phyloP scores from a whole-genome alignment of 805 yeast species.

The Lipomyces sp. region DNA sequence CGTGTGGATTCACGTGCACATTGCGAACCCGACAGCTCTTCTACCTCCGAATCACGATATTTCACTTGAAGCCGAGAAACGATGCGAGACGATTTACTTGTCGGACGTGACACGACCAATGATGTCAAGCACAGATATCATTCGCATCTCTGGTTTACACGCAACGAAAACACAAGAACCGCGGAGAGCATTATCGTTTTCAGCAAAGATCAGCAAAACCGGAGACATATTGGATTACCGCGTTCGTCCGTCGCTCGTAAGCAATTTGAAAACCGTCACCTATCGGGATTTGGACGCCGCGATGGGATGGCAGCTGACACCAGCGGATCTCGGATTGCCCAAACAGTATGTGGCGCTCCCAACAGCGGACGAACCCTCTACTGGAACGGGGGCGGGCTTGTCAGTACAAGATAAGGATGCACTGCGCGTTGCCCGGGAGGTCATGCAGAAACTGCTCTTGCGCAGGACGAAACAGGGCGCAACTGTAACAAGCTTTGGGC shows the following conservation, averaged over 20 bases:
- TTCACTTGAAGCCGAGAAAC: constrained; percentile 55
- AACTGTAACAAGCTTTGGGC: too few species aligned
- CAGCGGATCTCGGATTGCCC: constrained; percentile 5
- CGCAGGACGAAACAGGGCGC: too few species aligned
- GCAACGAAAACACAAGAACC: constrained; percentile 26
- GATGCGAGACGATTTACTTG: constrained; percentile 66
- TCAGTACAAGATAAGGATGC: constrained; percentile 7
- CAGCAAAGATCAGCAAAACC: constrained; percentile 37
- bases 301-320: constrained; percentile 17
- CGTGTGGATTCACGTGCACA: constrained; percentile 59
- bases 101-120: constrained; percentile 65
- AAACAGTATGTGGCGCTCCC: neutral
- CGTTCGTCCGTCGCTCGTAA: constrained; percentile 45
- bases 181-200: constrained; percentile 48
- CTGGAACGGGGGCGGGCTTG: constrained; percentile 2
- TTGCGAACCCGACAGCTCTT: constrained; percentile 84
- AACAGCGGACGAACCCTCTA: neutral
- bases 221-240: constrained; percentile 31
- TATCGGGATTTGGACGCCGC: constrained; percentile 59
- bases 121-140: constrained; percentile 51
- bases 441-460: too few species aligned
- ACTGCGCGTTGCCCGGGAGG: too few species aligned
- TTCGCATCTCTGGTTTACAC: constrained; percentile 6
- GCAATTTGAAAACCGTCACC: constrained; percentile 52
- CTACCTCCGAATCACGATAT: constrained; percentile 43